Conservation (phyloP, 169 alveolate species). For the Theileria luwenshuni region DNA sequence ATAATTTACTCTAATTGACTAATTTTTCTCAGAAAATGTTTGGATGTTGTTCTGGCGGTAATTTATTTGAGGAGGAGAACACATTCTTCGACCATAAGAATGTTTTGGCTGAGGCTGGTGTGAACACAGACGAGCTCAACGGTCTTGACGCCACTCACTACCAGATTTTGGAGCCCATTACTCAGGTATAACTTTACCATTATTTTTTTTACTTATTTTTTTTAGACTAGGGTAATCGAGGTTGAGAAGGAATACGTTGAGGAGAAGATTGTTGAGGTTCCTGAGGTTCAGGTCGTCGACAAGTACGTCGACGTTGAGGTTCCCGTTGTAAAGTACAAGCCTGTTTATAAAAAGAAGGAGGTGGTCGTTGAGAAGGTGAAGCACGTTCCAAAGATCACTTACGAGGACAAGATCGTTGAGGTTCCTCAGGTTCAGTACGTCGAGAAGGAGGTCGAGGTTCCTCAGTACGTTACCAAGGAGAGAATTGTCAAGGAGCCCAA, state of each 20-base stretch:
- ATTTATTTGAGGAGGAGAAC: slow-evolving; percentile 23
- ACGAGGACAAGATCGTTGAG: slow-evolving; percentile 82
- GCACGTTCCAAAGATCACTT: slow-evolving; percentile 76
- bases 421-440: slow-evolving; percentile 82
- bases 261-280: slow-evolving; percentile 82
- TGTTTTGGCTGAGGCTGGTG: slow-evolving; percentile 61
- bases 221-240: slow-evolving; percentile 78
- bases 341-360: slow-evolving; percentile 76
- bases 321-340: slow-evolving; percentile 78
- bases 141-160: slow-evolving; percentile 63
- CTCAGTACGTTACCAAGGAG: slow-evolving; percentile 78
- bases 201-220: slow-evolving; percentile 18
- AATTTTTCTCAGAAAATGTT: slow-evolving; percentile 20
- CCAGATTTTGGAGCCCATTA: slow-evolving; percentile 69
- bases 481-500: slow-evolving; percentile 77
- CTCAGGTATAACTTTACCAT: slow-evolving; percentile 39
- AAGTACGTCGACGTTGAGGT: slow-evolving; percentile 78
- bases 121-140: slow-evolving; percentile 43
- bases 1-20: background rate
- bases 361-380: slow-evolving; percentile 79
- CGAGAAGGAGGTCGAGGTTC: slow-evolving; percentile 83
- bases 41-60: slow-evolving; percentile 57
- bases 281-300: slow-evolving; percentile 82
- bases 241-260: slow-evolving; percentile 75
- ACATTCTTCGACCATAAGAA: slow-evolving; percentile 39